These are phyloP conservation scores for Dendrobium catenatum DNA, from an alignment of 106 monocot species.

Conservation along the genomic window DNA sequence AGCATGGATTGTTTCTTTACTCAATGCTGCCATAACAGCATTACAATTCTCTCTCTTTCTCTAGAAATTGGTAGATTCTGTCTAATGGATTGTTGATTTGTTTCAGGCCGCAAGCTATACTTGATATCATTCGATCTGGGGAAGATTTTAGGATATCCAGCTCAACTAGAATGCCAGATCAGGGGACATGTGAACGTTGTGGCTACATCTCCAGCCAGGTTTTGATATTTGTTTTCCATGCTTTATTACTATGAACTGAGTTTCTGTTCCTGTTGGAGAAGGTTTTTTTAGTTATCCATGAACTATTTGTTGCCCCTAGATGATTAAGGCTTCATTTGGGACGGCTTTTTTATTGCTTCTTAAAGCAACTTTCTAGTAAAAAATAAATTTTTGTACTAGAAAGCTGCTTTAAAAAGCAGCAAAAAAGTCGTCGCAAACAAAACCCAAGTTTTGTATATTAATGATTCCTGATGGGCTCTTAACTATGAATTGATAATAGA, in stretches of 20 bases:
- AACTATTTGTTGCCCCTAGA: too few relatives aligned
- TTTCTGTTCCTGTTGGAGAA: too few relatives aligned
- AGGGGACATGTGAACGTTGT: conserved; percentile 87
- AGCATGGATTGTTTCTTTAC: not conserved
- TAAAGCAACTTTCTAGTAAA: too few relatives aligned
- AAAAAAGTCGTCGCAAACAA: too few relatives aligned
- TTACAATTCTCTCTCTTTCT: too few relatives aligned
- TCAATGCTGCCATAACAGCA: not conserved
- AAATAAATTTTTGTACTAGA: too few relatives aligned
- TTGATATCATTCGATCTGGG: conserved; percentile 92
- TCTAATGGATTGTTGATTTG: conserved; percentile 2
- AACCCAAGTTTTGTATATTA: too few relatives aligned
- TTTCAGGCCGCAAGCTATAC: conserved; percentile 80
- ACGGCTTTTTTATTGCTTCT: too few relatives aligned
- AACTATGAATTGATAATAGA: too few relatives aligned
- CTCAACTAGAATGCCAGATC: conserved; percentile 93
- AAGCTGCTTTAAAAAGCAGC: too few relatives aligned
- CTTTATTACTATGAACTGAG: not conserved
- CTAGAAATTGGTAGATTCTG: not conserved
- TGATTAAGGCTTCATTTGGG: too few relatives aligned
- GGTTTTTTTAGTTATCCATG: not conserved
- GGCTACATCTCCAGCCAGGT: conserved; percentile 99
- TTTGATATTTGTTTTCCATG: not conserved
- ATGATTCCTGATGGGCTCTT: too few relatives aligned
- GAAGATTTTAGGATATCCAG: conserved; percentile 92